Conservation (phyloP, 345 rosid species). For the Geranium rotundifolium region DNA sequence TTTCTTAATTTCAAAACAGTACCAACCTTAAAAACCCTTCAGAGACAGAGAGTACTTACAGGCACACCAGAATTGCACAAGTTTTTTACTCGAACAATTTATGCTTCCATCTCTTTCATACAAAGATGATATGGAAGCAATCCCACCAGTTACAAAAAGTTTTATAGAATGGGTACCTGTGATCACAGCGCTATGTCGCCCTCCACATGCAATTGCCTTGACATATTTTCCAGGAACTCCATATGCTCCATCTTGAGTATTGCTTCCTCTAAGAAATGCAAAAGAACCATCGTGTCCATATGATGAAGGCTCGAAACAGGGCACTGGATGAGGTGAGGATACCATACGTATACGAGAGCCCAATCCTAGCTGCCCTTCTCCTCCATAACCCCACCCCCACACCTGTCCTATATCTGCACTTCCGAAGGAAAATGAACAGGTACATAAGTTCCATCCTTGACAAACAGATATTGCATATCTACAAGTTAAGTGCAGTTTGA, state of each 20-base stretch:
- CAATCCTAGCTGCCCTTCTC: slow-evolving; percentile 99
- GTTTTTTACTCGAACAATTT: too few relatives aligned
- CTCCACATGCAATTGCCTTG: slow-evolving; percentile 86
- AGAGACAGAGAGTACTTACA: too few relatives aligned
- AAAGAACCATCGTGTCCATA: slow-evolving; percentile 41
- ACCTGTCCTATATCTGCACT: slow-evolving; percentile 90
- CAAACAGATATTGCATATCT: slow-evolving; percentile 1
- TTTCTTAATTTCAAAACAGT: too few relatives aligned
- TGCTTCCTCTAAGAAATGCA: slow-evolving; percentile 37
- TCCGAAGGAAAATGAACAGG: slow-evolving; percentile 4
- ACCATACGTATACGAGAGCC: slow-evolving; percentile 89
- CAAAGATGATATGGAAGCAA: too few relatives aligned
- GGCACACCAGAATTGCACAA: too few relatives aligned
- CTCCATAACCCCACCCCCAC: slow-evolving; percentile 99
- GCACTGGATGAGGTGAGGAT: slow-evolving; percentile 87
- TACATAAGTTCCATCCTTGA: background rate
- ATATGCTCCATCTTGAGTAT: slow-evolving; percentile 47
- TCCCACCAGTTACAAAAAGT: too few relatives aligned
- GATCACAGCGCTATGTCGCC: slow-evolving; percentile 88
- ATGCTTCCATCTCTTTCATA: too few relatives aligned
- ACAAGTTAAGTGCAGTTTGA: slow-evolving; percentile 8
- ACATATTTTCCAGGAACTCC: slow-evolving; percentile 82
- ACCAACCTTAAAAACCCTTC: too few relatives aligned
- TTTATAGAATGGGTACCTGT: slow-evolving; percentile 38
- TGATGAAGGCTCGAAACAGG: slow-evolving; percentile 57